These are phyloP conservation scores for Scopulariopsis brevicaulis DNA, from an alignment of 2,329 filamentous ascomycete species.

Conservation along the genomic window DNA sequence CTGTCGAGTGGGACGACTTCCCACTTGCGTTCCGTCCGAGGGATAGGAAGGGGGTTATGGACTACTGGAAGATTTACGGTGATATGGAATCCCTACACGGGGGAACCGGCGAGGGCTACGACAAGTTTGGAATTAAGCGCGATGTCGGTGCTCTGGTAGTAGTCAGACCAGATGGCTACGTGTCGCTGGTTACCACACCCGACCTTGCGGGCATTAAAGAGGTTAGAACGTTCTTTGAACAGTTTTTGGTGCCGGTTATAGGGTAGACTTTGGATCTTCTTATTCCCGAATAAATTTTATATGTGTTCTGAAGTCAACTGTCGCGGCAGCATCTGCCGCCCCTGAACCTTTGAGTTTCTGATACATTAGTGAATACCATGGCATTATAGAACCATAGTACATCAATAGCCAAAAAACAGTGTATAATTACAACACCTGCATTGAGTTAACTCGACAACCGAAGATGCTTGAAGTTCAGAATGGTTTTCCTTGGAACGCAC, in stretches of 20 bases:
- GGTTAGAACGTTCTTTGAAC: not conserved
- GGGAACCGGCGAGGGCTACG: constrained; percentile 30
- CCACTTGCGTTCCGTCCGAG: constrained; percentile 35
- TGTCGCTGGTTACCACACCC: constrained; percentile 29
- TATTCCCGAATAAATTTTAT: too few species aligned
- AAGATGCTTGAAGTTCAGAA: too few species aligned
- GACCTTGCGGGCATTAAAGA: constrained; percentile 12
- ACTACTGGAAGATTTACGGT: constrained; percentile 44
- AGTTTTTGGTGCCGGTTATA: not conserved
- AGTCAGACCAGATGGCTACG: constrained; percentile 57
- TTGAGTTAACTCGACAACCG: too few species aligned
- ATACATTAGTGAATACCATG: too few species aligned
- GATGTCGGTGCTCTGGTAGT: constrained; percentile 44
- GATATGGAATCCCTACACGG: constrained; percentile 32
- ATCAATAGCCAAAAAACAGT: too few species aligned
- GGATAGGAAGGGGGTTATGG: constrained; percentile 34
- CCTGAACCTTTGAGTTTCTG: too few species aligned
- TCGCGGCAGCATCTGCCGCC: too few species aligned
- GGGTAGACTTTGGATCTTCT: not conserved
- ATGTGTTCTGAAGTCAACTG: too few species aligned
- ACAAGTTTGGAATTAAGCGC: constrained; percentile 44
- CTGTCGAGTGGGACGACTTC: constrained; percentile 22
- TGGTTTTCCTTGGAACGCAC: too few species aligned
- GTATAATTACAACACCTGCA: too few species aligned
- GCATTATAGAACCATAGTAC: too few species aligned